These are phyloP conservation scores for Microdochium paspali DNA, from an alignment of 2,329 filamentous ascomycete genomes.

Conservation along the genomic window DNA sequence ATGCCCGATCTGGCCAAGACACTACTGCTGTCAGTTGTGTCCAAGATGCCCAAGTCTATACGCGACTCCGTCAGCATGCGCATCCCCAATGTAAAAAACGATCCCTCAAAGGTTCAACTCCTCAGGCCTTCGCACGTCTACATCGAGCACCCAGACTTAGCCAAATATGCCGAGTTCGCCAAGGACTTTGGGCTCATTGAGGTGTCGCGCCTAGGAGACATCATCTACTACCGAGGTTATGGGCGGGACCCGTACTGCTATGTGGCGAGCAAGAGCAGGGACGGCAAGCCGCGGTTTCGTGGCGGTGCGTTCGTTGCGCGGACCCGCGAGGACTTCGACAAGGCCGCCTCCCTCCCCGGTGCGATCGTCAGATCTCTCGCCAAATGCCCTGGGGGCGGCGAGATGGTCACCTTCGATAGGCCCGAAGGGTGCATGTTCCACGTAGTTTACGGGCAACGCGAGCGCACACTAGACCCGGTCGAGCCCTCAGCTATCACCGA, in stretches of 20 bases:
- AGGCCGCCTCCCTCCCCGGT: conserved; percentile 26
- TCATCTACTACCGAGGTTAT: conserved; percentile 39
- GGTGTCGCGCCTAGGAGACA: conserved; percentile 10
- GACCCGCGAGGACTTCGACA: conserved; percentile 25
- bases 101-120: conserved; percentile 11
- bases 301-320: conserved; percentile 20
- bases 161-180: conserved; percentile 13
- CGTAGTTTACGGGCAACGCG: conserved; percentile 13
- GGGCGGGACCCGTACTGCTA: conserved; percentile 40
- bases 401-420: conserved; percentile 24
- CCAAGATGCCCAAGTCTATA: no score
- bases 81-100: conserved; percentile 9
- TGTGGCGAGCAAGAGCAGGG: conserved; percentile 22
- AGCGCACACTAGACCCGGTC: conserved; percentile 3
- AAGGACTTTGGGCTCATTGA: conserved; percentile 17
- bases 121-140: conserved; percentile 10
- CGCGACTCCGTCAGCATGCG: conserved; percentile 6
- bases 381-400: conserved; percentile 32
- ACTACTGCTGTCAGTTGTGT: no score
- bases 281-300: conserved; percentile 11
- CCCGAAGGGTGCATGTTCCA: conserved; percentile 22
- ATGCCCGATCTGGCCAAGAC: no score
- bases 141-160: conserved; percentile 16
- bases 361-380: conserved; percentile 23
- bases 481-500: conserved; percentile 9